Conservation (phyloP, 768 basidiomycete genomes). For the Rhodotorula sphaerocarpa region DNA sequence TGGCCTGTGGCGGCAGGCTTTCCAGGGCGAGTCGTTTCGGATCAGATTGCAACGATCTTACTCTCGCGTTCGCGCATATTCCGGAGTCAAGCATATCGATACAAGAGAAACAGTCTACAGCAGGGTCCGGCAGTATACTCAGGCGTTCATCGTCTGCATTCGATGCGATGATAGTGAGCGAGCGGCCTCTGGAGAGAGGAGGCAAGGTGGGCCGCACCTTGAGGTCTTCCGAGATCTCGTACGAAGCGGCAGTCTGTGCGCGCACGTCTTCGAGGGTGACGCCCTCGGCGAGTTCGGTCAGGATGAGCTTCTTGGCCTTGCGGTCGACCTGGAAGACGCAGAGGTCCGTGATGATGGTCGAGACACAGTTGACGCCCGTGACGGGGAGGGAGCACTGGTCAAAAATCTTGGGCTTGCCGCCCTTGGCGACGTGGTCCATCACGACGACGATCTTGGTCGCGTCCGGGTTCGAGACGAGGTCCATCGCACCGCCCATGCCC, state of each 20-base stretch:
- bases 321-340: conserved; percentile 79
- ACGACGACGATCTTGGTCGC: conserved; percentile 57
- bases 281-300: conserved; percentile 78
- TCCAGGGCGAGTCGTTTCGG: no score
- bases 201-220: conserved; percentile 9
- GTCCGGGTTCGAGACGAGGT: conserved; percentile 69
- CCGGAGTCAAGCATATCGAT: no score
- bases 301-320: conserved; percentile 57
- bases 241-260: conserved; percentile 78
- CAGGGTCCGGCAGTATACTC: background rate
- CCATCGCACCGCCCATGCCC: conserved; percentile 79
- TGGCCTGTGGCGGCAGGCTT: no score
- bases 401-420: conserved; percentile 81
- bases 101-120: no score
- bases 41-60: no score
- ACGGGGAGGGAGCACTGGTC: conserved; percentile 68
- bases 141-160: conserved; percentile 11
- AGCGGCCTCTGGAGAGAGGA: background rate
- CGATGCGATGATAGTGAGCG: background rate
- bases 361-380: conserved; percentile 79
- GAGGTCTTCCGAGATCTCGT: conserved; percentile 46
- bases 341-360: conserved; percentile 79
- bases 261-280: conserved; percentile 72
- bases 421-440: conserved; percentile 73
- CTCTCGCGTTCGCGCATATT: no score